A percentile compares a stretch with the other conserved stretches of the same genome.
phyloP scores from a whole-genome alignment of 768 basidiomycete species.

The Calocybe cyanea region DNA sequence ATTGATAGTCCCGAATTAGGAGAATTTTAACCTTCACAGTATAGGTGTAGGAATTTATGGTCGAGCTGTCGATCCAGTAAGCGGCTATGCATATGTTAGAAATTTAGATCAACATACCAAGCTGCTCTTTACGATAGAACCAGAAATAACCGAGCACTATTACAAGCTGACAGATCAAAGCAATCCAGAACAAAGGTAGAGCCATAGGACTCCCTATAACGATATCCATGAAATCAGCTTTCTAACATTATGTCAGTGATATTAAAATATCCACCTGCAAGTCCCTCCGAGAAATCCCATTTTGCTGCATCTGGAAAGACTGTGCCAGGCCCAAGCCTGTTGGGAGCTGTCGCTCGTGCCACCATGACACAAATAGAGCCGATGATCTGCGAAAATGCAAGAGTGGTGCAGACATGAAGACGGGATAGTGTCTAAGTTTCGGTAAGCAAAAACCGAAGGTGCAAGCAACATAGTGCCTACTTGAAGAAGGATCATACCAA shows the following conservation, averaged over 20 bases:
- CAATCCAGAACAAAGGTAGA: conserved; percentile 84
- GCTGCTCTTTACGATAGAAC: conserved; percentile 96
- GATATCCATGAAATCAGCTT: background rate
- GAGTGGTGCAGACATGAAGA: conserved; percentile 89
- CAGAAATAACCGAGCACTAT: conserved; percentile 93
- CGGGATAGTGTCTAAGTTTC: conserved; percentile 71
- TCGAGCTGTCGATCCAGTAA: conserved; percentile 24
- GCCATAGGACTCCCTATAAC: conserved; percentile 74
- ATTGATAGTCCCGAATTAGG: too few relatives aligned
- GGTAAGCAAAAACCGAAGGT: conserved; percentile 15
- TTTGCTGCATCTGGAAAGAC: conserved; percentile 92
- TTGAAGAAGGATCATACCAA: conserved; percentile 88
- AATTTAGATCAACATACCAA: conserved; percentile 48
- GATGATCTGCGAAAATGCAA: conserved; percentile 87
- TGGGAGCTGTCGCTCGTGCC: conserved; percentile 87
- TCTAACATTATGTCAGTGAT: background rate
- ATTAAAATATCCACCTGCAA: conserved; percentile 41
- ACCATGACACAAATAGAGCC: conserved; percentile 91
- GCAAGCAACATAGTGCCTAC: conserved; percentile 29
- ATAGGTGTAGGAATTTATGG: conserved; percentile 30
- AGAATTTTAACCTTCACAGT: too few relatives aligned
- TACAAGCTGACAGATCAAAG: conserved; percentile 71
- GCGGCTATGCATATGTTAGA: background rate
- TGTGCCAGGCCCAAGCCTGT: conserved; percentile 81
- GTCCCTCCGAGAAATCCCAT: conserved; percentile 80